Evolutionary conservation across 2,329 filamentous ascomycete species (phyloP).

Genomic region (Neofusicoccum kwambonambiense): DNA sequence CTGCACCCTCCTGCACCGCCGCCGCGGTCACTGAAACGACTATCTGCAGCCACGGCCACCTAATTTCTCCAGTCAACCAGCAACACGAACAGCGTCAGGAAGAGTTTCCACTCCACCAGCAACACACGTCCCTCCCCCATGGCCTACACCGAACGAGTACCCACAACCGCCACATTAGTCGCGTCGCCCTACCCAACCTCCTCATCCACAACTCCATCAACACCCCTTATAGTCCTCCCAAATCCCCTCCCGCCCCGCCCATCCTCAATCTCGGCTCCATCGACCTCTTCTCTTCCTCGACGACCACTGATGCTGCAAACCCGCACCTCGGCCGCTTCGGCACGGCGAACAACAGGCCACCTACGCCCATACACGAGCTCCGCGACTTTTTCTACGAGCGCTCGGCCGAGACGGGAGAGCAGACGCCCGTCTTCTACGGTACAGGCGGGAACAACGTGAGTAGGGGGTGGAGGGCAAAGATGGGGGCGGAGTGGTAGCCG

Average conservation of each 20-base stretch:
- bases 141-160: too few relatives aligned
- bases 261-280: slow-evolving; percentile 1
- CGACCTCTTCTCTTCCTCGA: neutral
- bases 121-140: too few relatives aligned
- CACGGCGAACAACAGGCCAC: neutral
- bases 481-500: slow-evolving; percentile 2
- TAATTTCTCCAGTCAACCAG: too few relatives aligned
- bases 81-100: neutral
- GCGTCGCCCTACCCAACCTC: neutral
- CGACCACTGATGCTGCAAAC: neutral
- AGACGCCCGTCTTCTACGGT: neutral
- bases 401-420: neutral
- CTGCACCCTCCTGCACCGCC: neutral
- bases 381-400: slow-evolving; percentile 12
- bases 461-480: neutral
- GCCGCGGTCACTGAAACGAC: neutral
- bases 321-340: too few relatives aligned
- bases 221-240: neutral
- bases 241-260: neutral
- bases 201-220: neutral
- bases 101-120: too few relatives aligned
- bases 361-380: neutral
- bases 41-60: too few relatives aligned
- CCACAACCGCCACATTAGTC: too few relatives aligned
- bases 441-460: neutral